Base-by-base conservation (phyloP, 352 stramenopile genomes). In the Hyaloperonospora brassicae region DNA sequence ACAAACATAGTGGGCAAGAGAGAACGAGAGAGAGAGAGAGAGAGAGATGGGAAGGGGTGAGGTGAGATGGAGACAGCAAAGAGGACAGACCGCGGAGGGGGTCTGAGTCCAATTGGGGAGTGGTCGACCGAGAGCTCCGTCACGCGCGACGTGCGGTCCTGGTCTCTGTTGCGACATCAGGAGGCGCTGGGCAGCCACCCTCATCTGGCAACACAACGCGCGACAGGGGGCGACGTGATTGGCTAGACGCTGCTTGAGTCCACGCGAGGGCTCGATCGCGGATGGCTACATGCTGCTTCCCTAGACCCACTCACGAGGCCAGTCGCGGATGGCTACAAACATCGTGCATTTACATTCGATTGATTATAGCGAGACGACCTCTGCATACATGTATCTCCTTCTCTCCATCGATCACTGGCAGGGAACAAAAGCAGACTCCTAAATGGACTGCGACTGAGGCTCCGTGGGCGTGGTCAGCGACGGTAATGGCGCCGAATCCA, bases 31-130 rank as follows among this genome's bases (percentile, higher is more conserved):
- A 8, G 35, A 2, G 12, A 35, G 17, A 50, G 24, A 14, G 2
- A 49, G 40, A 43, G 24, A 25, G 39, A 50, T 10, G 30, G 5
- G 54, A 38, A 30, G 34, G 31, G 36, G 47, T 50, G 27, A 17
- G 17, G 17, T 17, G 17, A 17, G 17, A 17, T 17, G 17, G 17
- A 17, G 17, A 17, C 17, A 17, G 17, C 17, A 17, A 17, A 17
- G 17, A 17, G 17, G 17, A 17, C 17, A 17, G 17, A 34, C 27
- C 27, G 4, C 27, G 4, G 27, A 9, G 27, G 17, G 27, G 27
- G 27, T 61, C 63, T 61, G 68, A 58, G 73, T 71, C 53, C 55
- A 52, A 74, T 68, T 69, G 65, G 61, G 58, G 57, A 70, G 59
- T 69, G 66, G 64, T 8, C 17, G 17, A 17, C 17, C 17, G 17